Conservation (phyloP, 129 eudicot species). For the Erigeron canadensis region DNA sequence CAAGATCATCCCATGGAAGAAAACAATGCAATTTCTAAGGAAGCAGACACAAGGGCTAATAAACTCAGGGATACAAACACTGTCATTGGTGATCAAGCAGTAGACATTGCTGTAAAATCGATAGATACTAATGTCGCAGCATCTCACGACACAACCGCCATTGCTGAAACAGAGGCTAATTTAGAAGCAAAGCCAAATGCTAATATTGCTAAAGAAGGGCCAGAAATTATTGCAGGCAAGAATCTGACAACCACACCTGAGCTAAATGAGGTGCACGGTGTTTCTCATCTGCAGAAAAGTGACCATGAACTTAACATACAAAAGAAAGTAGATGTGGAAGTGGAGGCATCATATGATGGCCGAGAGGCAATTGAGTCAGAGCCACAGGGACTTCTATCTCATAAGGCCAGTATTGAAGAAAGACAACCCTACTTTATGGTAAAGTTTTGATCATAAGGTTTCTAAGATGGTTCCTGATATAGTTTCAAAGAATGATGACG, state of each 20-base stretch:
- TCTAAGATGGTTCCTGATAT: slow-evolving; percentile 43
- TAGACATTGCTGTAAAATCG: slow-evolving; percentile 27
- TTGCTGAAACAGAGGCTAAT: slow-evolving; percentile 39
- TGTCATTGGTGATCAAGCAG: not conserved
- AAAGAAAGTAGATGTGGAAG: too few relatives aligned
- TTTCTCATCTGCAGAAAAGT: too few relatives aligned
- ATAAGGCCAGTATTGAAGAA: slow-evolving; percentile 35
- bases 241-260: too few relatives aligned
- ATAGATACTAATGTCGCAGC: slow-evolving; percentile 31
- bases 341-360: too few relatives aligned
- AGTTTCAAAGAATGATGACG: slow-evolving; percentile 37
- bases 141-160: slow-evolving; percentile 26
- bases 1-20: slow-evolving; percentile 1
- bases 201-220: slow-evolving; percentile 29
- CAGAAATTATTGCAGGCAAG: too few relatives aligned
- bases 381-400: slow-evolving; percentile 33
- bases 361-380: slow-evolving; percentile 25
- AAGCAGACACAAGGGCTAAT: slow-evolving; percentile 15
- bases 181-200: slow-evolving; percentile 34
- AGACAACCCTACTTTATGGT: slow-evolving; percentile 24
- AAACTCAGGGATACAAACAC: slow-evolving; percentile 3
- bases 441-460: slow-evolving; percentile 30
- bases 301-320: too few relatives aligned
- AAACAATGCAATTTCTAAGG: not conserved
- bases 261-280: too few relatives aligned